Evolutionary conservation across 139 green algal genomes (phyloP), one percentile per base, ranked within the genome.

Genomic region (Chloropicon primus): DNA sequence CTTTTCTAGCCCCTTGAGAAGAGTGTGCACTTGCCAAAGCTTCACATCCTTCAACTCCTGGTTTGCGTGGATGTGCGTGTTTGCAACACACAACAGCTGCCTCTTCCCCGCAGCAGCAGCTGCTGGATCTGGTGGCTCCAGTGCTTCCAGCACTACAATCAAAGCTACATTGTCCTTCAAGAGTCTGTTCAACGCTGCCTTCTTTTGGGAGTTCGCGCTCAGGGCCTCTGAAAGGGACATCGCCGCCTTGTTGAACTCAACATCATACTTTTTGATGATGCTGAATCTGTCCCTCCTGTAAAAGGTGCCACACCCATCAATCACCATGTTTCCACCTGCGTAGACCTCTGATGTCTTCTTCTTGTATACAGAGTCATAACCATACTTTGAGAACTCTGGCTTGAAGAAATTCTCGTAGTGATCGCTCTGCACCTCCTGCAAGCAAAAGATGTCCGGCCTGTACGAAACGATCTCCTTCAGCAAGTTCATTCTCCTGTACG

Each of bases 221-320:
- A 98, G 89, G 2, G 86, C 81, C 27, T 99, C 94, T 0, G 89
- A 89, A 72, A 98, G 82, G 0, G 82, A 91, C 28, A 98, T 85
- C 21, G 95, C 95, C 17, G 95, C 95, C 86, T 99, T 99, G 91
- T 99, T 99, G 91, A 99, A 99, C 88, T 99, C 95, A 77, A 99
- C 86, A 87, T 96, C 91, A 76, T 98, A 99, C 90, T 99, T 99
- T 88, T 98, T 99, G 17, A 99, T 93, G 29, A 99, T 86, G 21
- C 87, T 82, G 79, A 99, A 99, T 71, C 87, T 85, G 77, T 95
- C 88, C 28, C 72, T 82, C 71, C 86, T 85, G 89, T 96, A 99
- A 82, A 99, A 99, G 2, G 94, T 99, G 22, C 94, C 95, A 75
- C 95, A 99, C 26, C 95, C 95, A 81, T 99, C 95, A 41, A 97